Evolutionary conservation across 208 protist genomes (phyloP).

Genomic region (Lotmaria passim): DNA sequence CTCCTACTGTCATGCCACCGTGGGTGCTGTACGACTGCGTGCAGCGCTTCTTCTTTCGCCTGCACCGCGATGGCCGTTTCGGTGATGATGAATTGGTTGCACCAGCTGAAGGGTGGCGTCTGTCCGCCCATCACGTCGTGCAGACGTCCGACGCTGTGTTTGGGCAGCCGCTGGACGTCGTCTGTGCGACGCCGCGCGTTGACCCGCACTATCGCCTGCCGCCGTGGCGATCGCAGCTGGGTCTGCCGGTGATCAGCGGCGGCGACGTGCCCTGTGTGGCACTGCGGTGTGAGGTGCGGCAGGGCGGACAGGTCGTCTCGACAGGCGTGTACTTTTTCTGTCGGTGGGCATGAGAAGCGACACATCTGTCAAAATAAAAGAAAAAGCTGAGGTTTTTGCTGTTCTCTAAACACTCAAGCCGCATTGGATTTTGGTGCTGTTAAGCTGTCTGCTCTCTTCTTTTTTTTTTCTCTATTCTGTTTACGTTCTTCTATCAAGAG

Average conservation of each 20-base stretch:
- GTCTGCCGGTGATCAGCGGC: conserved; percentile 47
- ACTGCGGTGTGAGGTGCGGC: conserved; percentile 74
- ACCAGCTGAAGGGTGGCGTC: conserved; percentile 28
- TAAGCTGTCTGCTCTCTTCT: background rate
- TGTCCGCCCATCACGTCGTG: conserved; percentile 62
- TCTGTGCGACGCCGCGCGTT: conserved; percentile 61
- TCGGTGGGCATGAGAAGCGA: background rate
- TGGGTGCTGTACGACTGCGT: conserved; percentile 62
- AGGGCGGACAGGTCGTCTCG: conserved; percentile 44
- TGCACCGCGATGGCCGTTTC: conserved; percentile 28
- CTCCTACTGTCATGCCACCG: conserved; percentile 47
- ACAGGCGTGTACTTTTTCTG: conserved; percentile 65
- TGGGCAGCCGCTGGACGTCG: conserved; percentile 53
- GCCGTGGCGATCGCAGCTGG: conserved; percentile 74
- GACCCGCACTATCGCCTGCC: conserved; percentile 59
- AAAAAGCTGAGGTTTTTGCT: too few relatives aligned
- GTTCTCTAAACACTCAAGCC: too few relatives aligned
- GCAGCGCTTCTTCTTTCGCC: conserved; percentile 42
- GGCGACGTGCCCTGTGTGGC: conserved; percentile 45
- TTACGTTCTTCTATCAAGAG: too few relatives aligned
- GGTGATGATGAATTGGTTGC: background rate
- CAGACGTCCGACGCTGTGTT: conserved; percentile 52
- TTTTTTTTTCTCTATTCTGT: too few relatives aligned
- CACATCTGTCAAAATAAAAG: background rate
- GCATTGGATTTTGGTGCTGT: too few relatives aligned